Conservation (phyloP, 306 rosid genomes). For the Lagenaria siceraria region DNA sequence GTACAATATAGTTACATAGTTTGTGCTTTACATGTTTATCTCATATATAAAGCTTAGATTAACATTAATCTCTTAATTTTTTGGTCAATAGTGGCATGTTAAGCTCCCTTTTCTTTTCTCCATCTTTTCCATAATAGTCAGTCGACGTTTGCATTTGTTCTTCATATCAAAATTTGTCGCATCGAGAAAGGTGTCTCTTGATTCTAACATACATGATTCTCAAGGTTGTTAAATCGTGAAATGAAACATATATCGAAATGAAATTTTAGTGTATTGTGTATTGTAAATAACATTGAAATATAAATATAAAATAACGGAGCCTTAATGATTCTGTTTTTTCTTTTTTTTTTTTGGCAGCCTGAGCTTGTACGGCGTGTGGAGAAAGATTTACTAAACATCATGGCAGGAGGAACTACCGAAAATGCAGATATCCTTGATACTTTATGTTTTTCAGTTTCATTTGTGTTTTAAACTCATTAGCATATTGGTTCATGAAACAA, state of each 20-base stretch:
- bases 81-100: background rate
- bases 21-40: background rate
- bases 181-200: background rate
- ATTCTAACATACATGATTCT: background rate
- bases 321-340: too few relatives aligned
- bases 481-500: background rate
- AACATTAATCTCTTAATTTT: background rate
- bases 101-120: too few relatives aligned
- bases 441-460: background rate
- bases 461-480: background rate
- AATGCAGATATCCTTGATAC: conserved; percentile 60
- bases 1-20: background rate
- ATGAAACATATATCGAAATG: too few relatives aligned
- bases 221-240: background rate
- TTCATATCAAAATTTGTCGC: background rate
- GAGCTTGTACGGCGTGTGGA: conserved; percentile 91
- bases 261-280: too few relatives aligned
- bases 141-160: background rate
- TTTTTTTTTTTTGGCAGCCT: conserved; percentile 48
- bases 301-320: too few relatives aligned
- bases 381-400: conserved; percentile 78
- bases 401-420: conserved; percentile 65
- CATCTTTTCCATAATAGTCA: background rate
- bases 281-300: too few relatives aligned
- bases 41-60: background rate